Evolutionary conservation across 306 rosid species (phyloP), one percentile per base, ranked within the genome.

Genomic region (Styphnolobium japonicum): DNA sequence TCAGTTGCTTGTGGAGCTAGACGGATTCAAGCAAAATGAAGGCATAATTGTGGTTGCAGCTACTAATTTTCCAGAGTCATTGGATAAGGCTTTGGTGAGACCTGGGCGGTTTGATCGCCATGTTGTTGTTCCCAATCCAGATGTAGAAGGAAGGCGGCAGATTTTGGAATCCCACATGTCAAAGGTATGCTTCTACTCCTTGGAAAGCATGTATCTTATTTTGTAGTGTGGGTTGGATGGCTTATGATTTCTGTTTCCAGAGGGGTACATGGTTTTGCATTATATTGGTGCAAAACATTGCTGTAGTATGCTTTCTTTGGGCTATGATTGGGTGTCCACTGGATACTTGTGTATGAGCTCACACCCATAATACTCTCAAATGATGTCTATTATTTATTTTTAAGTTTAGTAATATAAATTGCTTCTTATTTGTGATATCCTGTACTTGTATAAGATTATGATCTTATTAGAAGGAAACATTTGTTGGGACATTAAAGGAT

Each of bases 1-100:
- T 87, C 99, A 93, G 92, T 83, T 95, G 76, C 92, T 95, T 48
- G 96, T 93, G 55, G 99, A 95, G 63, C 88, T 95, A 63, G 99
- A 93, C 86, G 99, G 99, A 46, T 93, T 95, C 84, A 95, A 95
- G 81, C 98, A 91, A 78, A 95, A 93, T 74, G 99, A 95, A 63
- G 99, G 97, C 65, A 90, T 93, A 61, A 93, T 96, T 84, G 98
- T 96, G 76, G 90, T 96, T 81, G 98, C 97, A 3, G 99, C 99
- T 5, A 96, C 99, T 25, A 96, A 96, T 80, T 89, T 91, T 71
- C 97, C 98, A 0, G 87, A 95, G 86, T 93, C 96, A 15, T 77
- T 95, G 73, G 99, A 95, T 74, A 89, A 90, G 88, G 99, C 99
- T 40, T 81, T 95, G 85, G 90, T 93, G 77, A 91, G 99, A 82